These are phyloP conservation scores for Lachancea thermotolerans DNA, from an alignment of 805 yeast genomes.

Conservation along the genomic window DNA sequence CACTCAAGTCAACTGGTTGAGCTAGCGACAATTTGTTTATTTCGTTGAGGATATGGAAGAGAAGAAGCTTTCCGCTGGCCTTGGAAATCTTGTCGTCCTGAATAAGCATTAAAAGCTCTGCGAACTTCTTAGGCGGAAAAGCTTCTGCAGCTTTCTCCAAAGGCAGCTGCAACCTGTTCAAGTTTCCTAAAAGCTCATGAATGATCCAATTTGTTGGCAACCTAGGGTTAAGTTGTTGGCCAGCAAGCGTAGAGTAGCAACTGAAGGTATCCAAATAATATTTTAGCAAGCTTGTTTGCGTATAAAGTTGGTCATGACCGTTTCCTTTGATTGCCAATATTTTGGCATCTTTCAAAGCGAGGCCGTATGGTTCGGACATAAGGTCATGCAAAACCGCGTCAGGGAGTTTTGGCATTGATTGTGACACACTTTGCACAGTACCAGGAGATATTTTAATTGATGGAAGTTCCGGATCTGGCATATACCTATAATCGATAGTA, in stretches of 20 bases:
- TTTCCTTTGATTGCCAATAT: constrained; percentile 49
- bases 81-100: constrained; percentile 45
- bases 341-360: constrained; percentile 69
- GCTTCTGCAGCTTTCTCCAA: constrained; percentile 28
- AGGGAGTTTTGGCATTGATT: constrained; percentile 51
- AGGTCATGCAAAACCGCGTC: constrained; percentile 48
- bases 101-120: constrained; percentile 50
- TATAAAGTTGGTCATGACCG: constrained; percentile 22
- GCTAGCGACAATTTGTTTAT: constrained; percentile 16
- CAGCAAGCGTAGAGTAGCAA: constrained; percentile 31
- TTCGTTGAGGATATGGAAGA: constrained; percentile 52
- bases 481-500: constrained; percentile 80
- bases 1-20: constrained; percentile 26
- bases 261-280: constrained; percentile 41
- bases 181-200: constrained; percentile 69
- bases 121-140: constrained; percentile 40
- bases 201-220: constrained; percentile 71
- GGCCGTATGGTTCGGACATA: constrained; percentile 41
- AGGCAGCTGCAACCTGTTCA: constrained; percentile 42
- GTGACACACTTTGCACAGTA: constrained; percentile 38
- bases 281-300: constrained; percentile 35
- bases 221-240: constrained; percentile 30
- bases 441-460: constrained; percentile 37
- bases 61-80: constrained; percentile 58
- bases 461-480: constrained; percentile 91